These are phyloP conservation scores for Trichosporon faecale DNA, from an alignment of 1,284 basidiomycete genomes.

Conservation along the genomic window DNA sequence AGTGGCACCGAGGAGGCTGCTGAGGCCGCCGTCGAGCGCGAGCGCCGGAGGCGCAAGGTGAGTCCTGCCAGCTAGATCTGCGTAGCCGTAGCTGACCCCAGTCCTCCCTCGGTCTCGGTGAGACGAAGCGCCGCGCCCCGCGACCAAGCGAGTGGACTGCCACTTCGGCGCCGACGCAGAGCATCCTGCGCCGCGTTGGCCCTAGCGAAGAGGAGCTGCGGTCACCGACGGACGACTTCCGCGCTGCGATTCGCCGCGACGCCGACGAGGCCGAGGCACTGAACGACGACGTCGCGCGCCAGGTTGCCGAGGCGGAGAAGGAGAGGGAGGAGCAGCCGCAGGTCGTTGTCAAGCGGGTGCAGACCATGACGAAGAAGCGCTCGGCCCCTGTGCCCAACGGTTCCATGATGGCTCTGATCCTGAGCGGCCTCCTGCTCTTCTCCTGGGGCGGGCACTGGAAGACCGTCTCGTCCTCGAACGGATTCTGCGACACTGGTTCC, in stretches of 20 bases:
- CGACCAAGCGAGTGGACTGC: slow-evolving; percentile 27
- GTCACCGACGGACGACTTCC: slow-evolving; percentile 35
- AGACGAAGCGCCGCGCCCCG: slow-evolving; percentile 20
- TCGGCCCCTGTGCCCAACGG: slow-evolving; percentile 22
- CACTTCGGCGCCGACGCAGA: slow-evolving; percentile 22
- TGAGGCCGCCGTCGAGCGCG: slow-evolving; percentile 28
- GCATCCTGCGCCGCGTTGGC: slow-evolving; percentile 35
- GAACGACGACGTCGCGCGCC: slow-evolving; percentile 36
- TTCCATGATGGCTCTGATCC: slow-evolving; percentile 52
- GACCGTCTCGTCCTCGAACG: slow-evolving; percentile 65
- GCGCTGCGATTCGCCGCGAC: slow-evolving; percentile 28
- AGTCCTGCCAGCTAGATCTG: not conserved
- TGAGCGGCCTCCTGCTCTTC: slow-evolving; percentile 54
- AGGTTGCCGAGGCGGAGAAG: slow-evolving; percentile 12
- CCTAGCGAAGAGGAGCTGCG: slow-evolving; percentile 41
- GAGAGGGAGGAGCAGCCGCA: slow-evolving; percentile 3
- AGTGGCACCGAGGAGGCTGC: slow-evolving; percentile 53
- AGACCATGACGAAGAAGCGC: slow-evolving; percentile 11
- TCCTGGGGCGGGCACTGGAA: slow-evolving; percentile 53
- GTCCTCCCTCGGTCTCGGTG: slow-evolving; percentile 26
- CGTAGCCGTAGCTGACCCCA: slow-evolving; percentile 9
- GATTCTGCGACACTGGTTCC: slow-evolving; percentile 72
- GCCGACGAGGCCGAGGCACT: slow-evolving; percentile 32
- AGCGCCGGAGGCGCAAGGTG: slow-evolving; percentile 47
- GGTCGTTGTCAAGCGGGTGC: slow-evolving; percentile 3